phyloP scores from a whole-genome alignment of 768 basidiomycete genomes.

The Trametes maxima region DNA sequence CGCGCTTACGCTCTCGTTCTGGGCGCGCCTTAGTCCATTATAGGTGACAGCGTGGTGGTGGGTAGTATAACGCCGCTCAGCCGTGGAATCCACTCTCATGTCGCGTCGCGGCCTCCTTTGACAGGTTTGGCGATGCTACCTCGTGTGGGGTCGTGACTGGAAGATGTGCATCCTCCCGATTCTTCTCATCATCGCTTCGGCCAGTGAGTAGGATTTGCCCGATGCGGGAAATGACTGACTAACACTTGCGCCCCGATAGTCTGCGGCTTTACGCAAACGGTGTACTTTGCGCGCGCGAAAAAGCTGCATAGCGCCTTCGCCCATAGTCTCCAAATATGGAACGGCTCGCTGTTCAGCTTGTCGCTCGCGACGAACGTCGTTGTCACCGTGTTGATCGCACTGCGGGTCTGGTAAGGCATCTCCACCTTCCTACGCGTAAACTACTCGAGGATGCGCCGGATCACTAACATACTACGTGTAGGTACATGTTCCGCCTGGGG shows the following conservation, averaged over 20 bases:
- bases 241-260: constrained; percentile 21
- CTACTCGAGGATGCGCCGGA: too few relatives aligned
- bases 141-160: constrained; percentile 39
- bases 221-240: background rate
- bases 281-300: constrained; percentile 33
- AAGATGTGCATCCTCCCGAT: constrained; percentile 34
- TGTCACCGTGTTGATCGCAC: constrained; percentile 37
- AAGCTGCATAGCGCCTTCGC: constrained; percentile 38
- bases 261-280: constrained; percentile 37
- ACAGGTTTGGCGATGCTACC: constrained; percentile 38
- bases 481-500: constrained; percentile 29
- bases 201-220: constrained; percentile 25
- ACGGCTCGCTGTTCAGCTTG: constrained; percentile 39
- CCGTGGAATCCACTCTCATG: background rate
- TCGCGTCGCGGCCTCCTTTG: background rate
- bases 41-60: constrained; percentile 39
- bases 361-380: constrained; percentile 38
- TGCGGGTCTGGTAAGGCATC: constrained; percentile 36
- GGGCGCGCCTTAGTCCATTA: constrained; percentile 27
- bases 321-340: constrained; percentile 34
- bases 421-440: background rate
- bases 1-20: background rate
- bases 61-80: background rate
- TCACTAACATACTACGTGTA: background rate
- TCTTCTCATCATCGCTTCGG: constrained; percentile 35